Evolutionary conservation across 495 filamentous ascomycete species (phyloP).

Genomic region (Copromyces sp.): DNA sequence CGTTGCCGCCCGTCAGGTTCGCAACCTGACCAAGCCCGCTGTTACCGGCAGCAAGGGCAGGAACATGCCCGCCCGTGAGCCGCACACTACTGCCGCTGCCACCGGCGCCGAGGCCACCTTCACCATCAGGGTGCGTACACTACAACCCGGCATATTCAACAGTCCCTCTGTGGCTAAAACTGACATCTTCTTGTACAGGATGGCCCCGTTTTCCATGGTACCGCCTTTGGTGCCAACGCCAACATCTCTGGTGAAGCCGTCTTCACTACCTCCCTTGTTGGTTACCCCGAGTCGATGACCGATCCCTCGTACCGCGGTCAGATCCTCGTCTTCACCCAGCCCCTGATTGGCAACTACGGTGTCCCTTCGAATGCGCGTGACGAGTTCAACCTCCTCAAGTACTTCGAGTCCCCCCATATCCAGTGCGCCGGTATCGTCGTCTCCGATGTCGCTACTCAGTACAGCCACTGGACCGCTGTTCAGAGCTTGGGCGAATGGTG

Average conservation of each 20-base stretch:
- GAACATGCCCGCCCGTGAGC: conserved; percentile 34
- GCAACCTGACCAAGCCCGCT: conserved; percentile 38
- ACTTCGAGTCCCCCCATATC: conserved; percentile 94
- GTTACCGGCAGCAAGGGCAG: conserved; percentile 56
- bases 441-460: conserved; percentile 82
- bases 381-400: conserved; percentile 68
- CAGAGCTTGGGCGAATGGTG: conserved; percentile 92
- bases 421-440: conserved; percentile 95
- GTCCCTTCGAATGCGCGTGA: conserved; percentile 73
- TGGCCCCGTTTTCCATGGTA: conserved; percentile 87
- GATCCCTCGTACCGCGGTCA: conserved; percentile 98
- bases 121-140: conserved; percentile 65
- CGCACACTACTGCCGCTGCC: conserved; percentile 46
- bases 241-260: conserved; percentile 92
- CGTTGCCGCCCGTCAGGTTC: conserved; percentile 35
- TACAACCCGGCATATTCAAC: background rate
- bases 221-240: conserved; percentile 81
- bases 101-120: conserved; percentile 74
- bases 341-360: conserved; percentile 98
- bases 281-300: conserved; percentile 96
- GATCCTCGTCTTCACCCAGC: conserved; percentile 96
- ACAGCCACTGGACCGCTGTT: conserved; percentile 98
- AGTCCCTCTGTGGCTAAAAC: background rate
- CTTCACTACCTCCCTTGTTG: conserved; percentile 88
- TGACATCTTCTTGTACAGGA: conserved; percentile 35